Evolutionary conservation across 2,329 filamentous ascomycete species (phyloP), one percentile per base, ranked within the genome.

Genomic region (Cladophialophora exuberans): DNA sequence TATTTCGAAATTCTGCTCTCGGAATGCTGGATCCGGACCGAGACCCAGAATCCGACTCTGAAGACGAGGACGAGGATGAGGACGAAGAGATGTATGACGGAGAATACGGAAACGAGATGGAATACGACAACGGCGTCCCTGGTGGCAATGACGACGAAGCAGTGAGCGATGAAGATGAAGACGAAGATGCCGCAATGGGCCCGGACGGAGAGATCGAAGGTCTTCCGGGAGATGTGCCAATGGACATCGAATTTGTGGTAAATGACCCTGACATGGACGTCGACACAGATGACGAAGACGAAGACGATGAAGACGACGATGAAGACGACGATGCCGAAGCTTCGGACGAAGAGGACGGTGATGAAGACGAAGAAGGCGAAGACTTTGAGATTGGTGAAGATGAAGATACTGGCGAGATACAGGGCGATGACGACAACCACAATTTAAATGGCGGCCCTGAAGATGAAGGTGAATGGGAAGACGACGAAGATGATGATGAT

Each of bases 1-100:
- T 99, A 17, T 97, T 97, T 76, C 88, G 95, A 49, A 96, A 97
- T 71, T 97, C 94, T 1, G 90, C 95, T 1, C 79, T 99, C 18
- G 93, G 94, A 45, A 95, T 97, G 85, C 86, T 97, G 49, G 94
- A 97, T 70, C 87, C 89, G 62, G 84, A 86, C 45, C 84, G 88
- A 54, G 87, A 91, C 57, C 87, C 89, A 57, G 46, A 93, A 60
- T 91, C 90, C 45, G 90, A 89, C 26, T 86, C 85, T 59, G 78
- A 76, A 10, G 71, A 70, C 41, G 78, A 79, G 11, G 82, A 81
- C 13, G 87, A 86, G 56, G 90, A 91, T 42, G 88, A 92, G 52
- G 89, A 93, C 64, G 62, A 63, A 28, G 90, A 94, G 65, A 94
- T 96, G 89, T 96, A 96, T 64, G 89, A 91, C 46, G 91, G 94